These are phyloP conservation scores for Dendrothele bispora DNA, from an alignment of 768 basidiomycete genomes.

Conservation along the genomic window DNA sequence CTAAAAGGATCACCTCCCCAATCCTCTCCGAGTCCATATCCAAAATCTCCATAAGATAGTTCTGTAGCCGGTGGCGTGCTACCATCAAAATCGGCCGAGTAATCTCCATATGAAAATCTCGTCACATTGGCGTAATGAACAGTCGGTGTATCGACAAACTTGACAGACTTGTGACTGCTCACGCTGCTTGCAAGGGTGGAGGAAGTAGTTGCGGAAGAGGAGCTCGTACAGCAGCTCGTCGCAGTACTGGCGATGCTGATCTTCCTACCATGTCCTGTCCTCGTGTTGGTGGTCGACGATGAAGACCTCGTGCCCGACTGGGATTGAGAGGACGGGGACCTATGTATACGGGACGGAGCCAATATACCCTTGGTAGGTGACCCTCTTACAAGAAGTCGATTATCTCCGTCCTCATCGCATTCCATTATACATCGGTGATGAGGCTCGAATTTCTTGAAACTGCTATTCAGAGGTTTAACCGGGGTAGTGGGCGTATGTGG, in stretches of 20 bases:
- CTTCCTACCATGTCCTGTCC: slow-evolving; percentile 4
- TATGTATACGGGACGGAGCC: slow-evolving; percentile 41
- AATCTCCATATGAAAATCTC: too few species aligned
- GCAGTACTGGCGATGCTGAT: slow-evolving; percentile 8
- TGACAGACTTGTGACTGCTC: slow-evolving; percentile 56
- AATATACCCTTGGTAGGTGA: slow-evolving; percentile 58
- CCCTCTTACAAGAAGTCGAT: too few species aligned
- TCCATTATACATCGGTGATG: slow-evolving; percentile 6
- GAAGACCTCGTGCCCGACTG: slow-evolving; percentile 15
- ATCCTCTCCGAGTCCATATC: too few species aligned
- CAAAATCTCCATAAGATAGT: too few species aligned
- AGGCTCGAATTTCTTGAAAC: slow-evolving; percentile 14
- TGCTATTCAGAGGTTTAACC: slow-evolving; percentile 28
- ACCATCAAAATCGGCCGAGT: too few species aligned
- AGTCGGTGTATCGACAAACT: slow-evolving; percentile 67
- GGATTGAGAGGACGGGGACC: slow-evolving; percentile 49
- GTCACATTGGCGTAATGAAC: slow-evolving; percentile 43
- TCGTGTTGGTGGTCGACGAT: too few species aligned
- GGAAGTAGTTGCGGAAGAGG: too few species aligned
- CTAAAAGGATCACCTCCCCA: too few species aligned
- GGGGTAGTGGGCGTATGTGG: slow-evolving; percentile 15
- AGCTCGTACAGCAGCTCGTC: too few species aligned
- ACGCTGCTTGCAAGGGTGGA: slow-evolving; percentile 13
- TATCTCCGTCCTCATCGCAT: slow-evolving; percentile 6
- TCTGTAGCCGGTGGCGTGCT: too few species aligned